A percentile compares a stretch with the other conserved stretches of the same genome.
These are phyloP conservation scores for Dillenia turbinata DNA, from an alignment of 164 flowering plant species.

Conservation along the genomic window DNA sequence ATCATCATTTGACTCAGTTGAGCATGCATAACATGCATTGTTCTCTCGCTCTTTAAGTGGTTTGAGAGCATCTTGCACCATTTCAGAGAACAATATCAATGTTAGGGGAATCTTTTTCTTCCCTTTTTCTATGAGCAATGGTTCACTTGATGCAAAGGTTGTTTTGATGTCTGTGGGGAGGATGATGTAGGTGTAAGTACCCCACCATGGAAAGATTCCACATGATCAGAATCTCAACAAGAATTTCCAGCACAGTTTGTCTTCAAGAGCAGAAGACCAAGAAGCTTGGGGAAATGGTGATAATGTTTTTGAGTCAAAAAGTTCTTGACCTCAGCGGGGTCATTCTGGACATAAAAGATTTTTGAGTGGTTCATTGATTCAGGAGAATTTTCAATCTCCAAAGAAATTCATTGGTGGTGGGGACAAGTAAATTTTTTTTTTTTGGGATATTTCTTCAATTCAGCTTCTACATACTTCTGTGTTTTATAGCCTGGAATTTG, in stretches of 20 bases:
- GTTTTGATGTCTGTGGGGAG: slow-evolving; percentile 76
- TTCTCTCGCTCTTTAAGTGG: too few relatives aligned
- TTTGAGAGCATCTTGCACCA: too few relatives aligned
- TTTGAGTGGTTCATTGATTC: slow-evolving; percentile 64
- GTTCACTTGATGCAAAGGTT: slow-evolving; percentile 45
- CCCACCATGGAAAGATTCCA: slow-evolving; percentile 35
- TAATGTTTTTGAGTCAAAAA: slow-evolving; percentile 37
- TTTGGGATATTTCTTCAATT: background rate
- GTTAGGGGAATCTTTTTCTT: too few relatives aligned
- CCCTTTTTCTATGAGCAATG: background rate
- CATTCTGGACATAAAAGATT: slow-evolving; percentile 34
- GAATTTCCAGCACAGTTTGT: slow-evolving; percentile 21
- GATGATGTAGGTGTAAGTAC: slow-evolving; percentile 48
- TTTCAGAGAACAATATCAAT: too few relatives aligned
- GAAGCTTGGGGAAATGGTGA: slow-evolving; percentile 34
- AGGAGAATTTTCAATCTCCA: slow-evolving; percentile 49
- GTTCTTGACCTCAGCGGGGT: slow-evolving; percentile 31
- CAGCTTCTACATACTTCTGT: background rate
- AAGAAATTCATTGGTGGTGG: slow-evolving; percentile 43
- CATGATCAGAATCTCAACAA: slow-evolving; percentile 29
- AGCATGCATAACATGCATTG: too few relatives aligned
- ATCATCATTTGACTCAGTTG: too few relatives aligned
- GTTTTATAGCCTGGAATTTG: too few relatives aligned
- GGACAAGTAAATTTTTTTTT: slow-evolving; percentile 45
- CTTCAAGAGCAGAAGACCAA: slow-evolving; percentile 23